These are phyloP conservation scores for Brassica nigra DNA, from an alignment of 345 rosid species.

Conservation along the genomic window DNA sequence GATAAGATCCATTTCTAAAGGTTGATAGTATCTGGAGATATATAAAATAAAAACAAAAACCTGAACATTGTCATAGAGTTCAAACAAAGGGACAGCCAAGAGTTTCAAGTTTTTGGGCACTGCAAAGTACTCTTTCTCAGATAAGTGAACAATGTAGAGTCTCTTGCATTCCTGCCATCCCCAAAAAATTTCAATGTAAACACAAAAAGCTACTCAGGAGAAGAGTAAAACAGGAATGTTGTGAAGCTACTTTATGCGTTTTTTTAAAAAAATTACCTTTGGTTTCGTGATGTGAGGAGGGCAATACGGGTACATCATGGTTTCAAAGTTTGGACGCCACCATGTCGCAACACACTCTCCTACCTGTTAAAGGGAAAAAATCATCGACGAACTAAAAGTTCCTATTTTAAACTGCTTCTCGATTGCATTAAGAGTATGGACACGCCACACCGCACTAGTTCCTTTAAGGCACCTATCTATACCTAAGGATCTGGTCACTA, in stretches of 20 bases:
- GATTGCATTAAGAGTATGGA: constrained; percentile 1
- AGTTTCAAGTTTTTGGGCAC: constrained; percentile 97
- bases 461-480: neutral
- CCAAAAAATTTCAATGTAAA: constrained; percentile 8
- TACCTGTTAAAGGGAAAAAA: constrained; percentile 51
- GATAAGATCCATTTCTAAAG: neutral
- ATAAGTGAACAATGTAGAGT: constrained; percentile 86
- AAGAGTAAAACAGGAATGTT: neutral
- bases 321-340: constrained; percentile 99
- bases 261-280: constrained; percentile 51
- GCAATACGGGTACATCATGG: constrained; percentile 95
- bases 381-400: neutral
- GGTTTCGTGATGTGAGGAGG: constrained; percentile 97
- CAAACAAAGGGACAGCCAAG: constrained; percentile 94
- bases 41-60: constrained; percentile 34
- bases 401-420: neutral
- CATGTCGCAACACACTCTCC: constrained; percentile 95
- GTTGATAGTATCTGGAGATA: neutral
- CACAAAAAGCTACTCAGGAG: neutral
- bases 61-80: constrained; percentile 95
- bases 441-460: constrained; percentile 1
- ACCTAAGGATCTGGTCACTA: neutral
- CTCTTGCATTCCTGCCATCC: constrained; percentile 91
- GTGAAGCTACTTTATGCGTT: neutral
- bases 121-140: constrained; percentile 96